Evolutionary conservation across 1,284 basidiomycete genomes (phyloP), one percentile per base, ranked within the genome.

Genomic region (Apiotrichum montevideense): DNA sequence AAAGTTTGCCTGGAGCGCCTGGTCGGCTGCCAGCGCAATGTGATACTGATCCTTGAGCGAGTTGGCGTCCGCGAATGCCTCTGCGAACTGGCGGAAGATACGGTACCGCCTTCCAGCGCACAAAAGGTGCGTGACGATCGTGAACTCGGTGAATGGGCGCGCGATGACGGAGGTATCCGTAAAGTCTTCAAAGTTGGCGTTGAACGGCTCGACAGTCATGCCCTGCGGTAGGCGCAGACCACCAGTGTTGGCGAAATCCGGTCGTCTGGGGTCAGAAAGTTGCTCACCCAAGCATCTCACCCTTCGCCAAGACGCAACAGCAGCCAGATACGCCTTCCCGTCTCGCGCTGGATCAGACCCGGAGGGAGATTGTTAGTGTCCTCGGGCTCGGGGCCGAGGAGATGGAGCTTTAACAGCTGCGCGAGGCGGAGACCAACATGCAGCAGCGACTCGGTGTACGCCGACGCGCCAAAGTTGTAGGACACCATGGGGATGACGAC

Each of bases 381-480:
- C 13, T 56, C 62, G 0, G 58, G 58, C 46, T 63, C 62, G 2
- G 58, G 58, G 1, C 54, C 54, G 6, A 63, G 56, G 4, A 63
- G 56, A 35, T 63, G 62, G 21, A 63, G 52, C 40, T 58, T 59
- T 43, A 63, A 58, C 6, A 63, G 54, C 52, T 63, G 62, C 1
- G 62, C 62, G 1, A 63, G 49, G 10, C 62, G 58, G 8, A 63
- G 50, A 8, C 62, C 62, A 14, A 63, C 46, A n/a, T 63, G 62
- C 14, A 63, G 54, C 1, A 63, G 58, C 33, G 56, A 58, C 54
- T 63, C 62, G 51, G 58, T 60, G 49, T 63, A 60, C 6, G 62
- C 62, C n/a, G 58, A 56, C 10, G 62, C 62, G 37, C 62, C 62
- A 58, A 63, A 63, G 56, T 60, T 60, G 58, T 63, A 63, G 8